phyloP scores from a whole-genome alignment of 805 yeast species.

The Osmozyma mogii region DNA sequence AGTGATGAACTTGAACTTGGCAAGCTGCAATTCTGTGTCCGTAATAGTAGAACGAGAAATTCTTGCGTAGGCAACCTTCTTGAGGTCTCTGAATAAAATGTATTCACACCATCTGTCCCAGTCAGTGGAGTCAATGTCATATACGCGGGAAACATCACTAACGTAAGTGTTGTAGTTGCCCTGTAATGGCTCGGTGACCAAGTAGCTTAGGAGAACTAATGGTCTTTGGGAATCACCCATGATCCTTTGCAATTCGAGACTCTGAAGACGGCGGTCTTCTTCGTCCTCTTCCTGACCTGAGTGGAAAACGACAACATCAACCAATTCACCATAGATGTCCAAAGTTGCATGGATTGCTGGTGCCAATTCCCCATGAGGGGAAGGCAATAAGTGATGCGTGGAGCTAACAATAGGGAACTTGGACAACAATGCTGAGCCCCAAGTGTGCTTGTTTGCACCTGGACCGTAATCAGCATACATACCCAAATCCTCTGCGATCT shows the following conservation, averaged over 20 bases:
- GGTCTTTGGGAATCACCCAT: conserved; percentile 84
- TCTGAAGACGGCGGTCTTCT: conserved; percentile 86
- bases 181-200: conserved; percentile 78
- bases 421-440: conserved; percentile 93
- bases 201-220: conserved; percentile 76
- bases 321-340: conserved; percentile 77
- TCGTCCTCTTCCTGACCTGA: conserved; percentile 97
- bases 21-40: conserved; percentile 94
- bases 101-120: conserved; percentile 99
- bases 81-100: conserved; percentile 77
- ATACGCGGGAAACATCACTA: conserved; percentile 75
- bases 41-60: conserved; percentile 89
- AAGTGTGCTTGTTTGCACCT: conserved; percentile 94
- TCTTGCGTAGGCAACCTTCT: conserved; percentile 89
- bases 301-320: conserved; percentile 95
- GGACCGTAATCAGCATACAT: conserved; percentile 98
- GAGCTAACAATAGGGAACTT: conserved; percentile 91
- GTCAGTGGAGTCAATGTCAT: conserved; percentile 87
- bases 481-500: conserved; percentile 83
- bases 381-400: conserved; percentile 85
- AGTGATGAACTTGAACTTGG: conserved; percentile 66
- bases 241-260: conserved; percentile 62
- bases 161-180: conserved; percentile 94
- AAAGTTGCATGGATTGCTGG: conserved; percentile 97
- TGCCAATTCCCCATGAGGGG: conserved; percentile 96